Base-by-base conservation (phyloP, 805 yeast species). In the Saturnispora hagleri region DNA sequence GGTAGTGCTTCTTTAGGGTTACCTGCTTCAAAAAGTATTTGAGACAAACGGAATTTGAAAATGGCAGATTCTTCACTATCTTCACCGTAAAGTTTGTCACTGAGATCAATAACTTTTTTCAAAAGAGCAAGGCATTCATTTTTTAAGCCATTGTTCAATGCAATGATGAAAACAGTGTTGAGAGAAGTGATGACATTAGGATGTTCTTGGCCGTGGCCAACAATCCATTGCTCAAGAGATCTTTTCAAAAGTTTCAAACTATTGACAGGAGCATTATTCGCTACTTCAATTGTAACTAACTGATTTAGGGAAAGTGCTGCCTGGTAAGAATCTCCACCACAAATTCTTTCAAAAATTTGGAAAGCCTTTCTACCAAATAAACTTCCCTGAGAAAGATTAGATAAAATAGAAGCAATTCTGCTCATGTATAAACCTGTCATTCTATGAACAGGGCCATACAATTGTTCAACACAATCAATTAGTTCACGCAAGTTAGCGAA, bases 301-400 rank as follows among this genome's bases (percentile, higher is more conserved):
- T 88, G 89, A 59, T 82, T 74, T 64, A 84, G 79, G 41, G 87
- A 73, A 57, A 88, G 76, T 38, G 88, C 67, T 26, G 90, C 77
- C 57, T 89, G 91, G 60, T 77, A 79, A 13, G 93, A 79, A 63
- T 91, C 98, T 56, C 81, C 67, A 55, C 99, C 99, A 48, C 73
- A 67, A 12, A 82, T 75, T 69, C 98, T 81, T 73, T 91, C 98
- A 54, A 82, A 74, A 55, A 89, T 79, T 40, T 80, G 71, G 55
- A 81, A 76, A 2, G 96, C 80, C 64, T 79, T 83, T 59, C 93
- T 80, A 17, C 83, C 78, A 57, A 79, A 71, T 12, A 50, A 44
- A 24, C 31, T 44, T 33, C 47, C 42, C 17, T 50, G 53, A 28
- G 50, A 50, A 3, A 51, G 40, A 3, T 53, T n/a, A 9, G 52